Conservation (phyloP, 2,329 filamentous ascomycete genomes). For the Talaromyces piceae region DNA sequence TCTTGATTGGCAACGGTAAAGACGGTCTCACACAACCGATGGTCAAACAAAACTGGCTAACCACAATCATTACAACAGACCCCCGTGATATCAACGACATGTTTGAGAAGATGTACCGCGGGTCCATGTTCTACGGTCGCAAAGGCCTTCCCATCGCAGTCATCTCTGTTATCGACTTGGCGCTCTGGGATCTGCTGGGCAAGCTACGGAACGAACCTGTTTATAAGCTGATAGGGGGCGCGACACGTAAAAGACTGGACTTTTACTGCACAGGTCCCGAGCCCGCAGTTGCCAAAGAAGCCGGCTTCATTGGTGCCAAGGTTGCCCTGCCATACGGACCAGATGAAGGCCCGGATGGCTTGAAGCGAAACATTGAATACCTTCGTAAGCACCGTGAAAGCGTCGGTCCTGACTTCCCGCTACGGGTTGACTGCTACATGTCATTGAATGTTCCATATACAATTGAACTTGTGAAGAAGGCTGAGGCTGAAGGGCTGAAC, state of each 20-base stretch:
- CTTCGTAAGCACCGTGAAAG: slow-evolving; percentile 74
- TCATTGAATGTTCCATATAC: slow-evolving; percentile 87
- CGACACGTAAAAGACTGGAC: slow-evolving; percentile 72
- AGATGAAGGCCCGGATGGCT: slow-evolving; percentile 72
- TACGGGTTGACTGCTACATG: slow-evolving; percentile 98
- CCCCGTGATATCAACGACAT: slow-evolving; percentile 84
- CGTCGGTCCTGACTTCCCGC: slow-evolving; percentile 81
- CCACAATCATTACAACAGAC: slow-evolving; percentile 44
- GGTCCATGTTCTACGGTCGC: slow-evolving; percentile 91
- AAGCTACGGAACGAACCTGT: slow-evolving; percentile 90
- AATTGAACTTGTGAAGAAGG: slow-evolving; percentile 80
- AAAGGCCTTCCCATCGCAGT: slow-evolving; percentile 85
- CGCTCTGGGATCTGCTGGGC: slow-evolving; percentile 84
- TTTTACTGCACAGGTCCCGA: slow-evolving; percentile 95
- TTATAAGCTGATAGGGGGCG: slow-evolving; percentile 87
- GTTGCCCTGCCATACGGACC: slow-evolving; percentile 85
- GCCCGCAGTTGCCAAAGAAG: slow-evolving; percentile 67
- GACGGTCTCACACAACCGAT: neutral
- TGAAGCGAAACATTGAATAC: slow-evolving; percentile 86
- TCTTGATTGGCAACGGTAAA: slow-evolving; percentile 68
- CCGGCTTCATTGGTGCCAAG: slow-evolving; percentile 89
- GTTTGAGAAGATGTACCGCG: slow-evolving; percentile 95
- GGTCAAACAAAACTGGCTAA: neutral
- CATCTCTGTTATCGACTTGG: slow-evolving; percentile 90
- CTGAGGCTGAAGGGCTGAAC: slow-evolving; percentile 68